phyloP scores from a whole-genome alignment of 2,329 filamentous ascomycete genomes.

The Colletotrichum theobromicola region DNA sequence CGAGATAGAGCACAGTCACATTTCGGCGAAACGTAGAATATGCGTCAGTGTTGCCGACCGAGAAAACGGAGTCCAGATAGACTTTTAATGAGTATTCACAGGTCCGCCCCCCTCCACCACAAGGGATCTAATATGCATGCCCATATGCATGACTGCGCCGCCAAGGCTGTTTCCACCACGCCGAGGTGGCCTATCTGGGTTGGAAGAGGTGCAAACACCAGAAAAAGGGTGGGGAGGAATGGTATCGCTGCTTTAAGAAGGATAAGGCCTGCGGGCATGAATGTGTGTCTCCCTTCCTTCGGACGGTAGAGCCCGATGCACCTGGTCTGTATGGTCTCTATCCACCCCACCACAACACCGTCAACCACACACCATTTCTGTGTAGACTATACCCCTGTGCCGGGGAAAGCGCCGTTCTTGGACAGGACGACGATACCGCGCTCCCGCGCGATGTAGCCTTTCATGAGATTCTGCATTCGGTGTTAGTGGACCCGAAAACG shows the following conservation, averaged over 20 bases:
- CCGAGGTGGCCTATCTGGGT: neutral
- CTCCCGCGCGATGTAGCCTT: conserved; percentile 95
- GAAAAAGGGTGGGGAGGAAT: neutral
- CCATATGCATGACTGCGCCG: neutral
- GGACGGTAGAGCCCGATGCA: neutral
- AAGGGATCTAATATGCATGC: neutral
- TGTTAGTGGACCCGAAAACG: conserved; percentile 36
- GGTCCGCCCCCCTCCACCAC: neutral
- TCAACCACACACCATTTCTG: neutral
- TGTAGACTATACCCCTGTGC: conserved; percentile 69
- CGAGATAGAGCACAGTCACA: neutral
- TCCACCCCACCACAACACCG: neutral
- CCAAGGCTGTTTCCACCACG: neutral
- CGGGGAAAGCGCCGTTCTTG: conserved; percentile 92
- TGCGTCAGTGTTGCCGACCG: neutral
- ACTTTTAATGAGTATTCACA: neutral
- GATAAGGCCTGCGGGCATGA: neutral
- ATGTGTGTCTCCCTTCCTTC: neutral
- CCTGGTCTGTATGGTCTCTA: neutral
- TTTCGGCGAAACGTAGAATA: neutral
- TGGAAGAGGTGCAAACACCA: neutral
- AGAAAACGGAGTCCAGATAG: neutral
- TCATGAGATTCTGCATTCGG: conserved; percentile 81
- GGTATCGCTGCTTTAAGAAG: neutral
- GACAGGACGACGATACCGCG: conserved; percentile 90